Base-by-base conservation (phyloP, 2,329 filamentous ascomycete genomes). In the Fusarium longipes region DNA sequence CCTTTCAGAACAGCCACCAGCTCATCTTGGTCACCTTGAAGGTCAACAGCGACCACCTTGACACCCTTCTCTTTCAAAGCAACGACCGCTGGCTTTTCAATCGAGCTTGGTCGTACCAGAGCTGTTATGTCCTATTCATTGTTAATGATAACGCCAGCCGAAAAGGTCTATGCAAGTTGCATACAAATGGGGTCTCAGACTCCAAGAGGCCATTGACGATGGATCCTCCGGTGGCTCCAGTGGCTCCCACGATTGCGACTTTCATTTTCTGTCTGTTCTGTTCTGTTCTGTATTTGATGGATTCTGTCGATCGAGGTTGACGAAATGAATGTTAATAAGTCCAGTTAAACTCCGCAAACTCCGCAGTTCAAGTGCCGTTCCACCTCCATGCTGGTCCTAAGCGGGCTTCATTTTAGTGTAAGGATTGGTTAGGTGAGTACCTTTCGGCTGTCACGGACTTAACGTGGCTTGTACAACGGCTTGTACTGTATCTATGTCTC, bases 51-150 rank as follows among this genome's bases (percentile, higher is more conserved):
- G 20, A 80, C 77, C 50, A 86, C 73, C 18, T 79, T 73, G 20
- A 86, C 73, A 4, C 84, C 83, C 9, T 75, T 77, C 5, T 77
- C 73, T 63, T 76, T 67, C 20, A 87, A 75, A 0, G 72, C 73
- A 4, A 74, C 52, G 35, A 81, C 78, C 17, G 78, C 77, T 4
- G 82, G 79, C 52, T 84, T 87, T 22, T 79, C 67, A n/a, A 81
- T 66, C 2, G 84, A 86, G 5, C 77, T 68, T 10, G 80, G 78
- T 18, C 84, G 81, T 9, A 81, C 76, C 14, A 87, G 76, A 20
- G 80, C 80, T n/a, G 78, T 78, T 8, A 87, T 77, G 15, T 84
- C 78, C 84, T 65, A 42, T 25, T 6, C 7, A 8, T 8, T 5
- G 30, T 60, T 17, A 60, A 24, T 20, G 1, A 9, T 22, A n/a